Base-by-base conservation (phyloP, 345 rosid species). In the Bretschneidera sinensis region DNA sequence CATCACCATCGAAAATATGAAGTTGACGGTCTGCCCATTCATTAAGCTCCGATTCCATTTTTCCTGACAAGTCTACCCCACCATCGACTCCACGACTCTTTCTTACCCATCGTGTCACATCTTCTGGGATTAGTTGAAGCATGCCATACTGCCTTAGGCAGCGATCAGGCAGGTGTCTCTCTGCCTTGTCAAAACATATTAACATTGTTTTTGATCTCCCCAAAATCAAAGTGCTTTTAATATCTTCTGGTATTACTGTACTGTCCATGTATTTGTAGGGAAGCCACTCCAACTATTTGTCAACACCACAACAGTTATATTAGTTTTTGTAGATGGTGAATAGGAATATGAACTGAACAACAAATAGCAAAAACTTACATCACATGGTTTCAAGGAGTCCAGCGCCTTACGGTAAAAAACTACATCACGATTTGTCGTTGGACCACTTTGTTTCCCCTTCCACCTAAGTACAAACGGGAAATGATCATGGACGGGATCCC, bases 41-140 rank as follows among this genome's bases (percentile, higher is more conserved):
- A 65, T 61, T 85, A 65, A 90, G 89, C 79, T 90, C 97, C 2
- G 81, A 45, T 65, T 87, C 96, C 99, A 89, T 94, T 79, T 94
- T 94, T 21, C 72, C 85, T 18, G 96, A 83, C 70, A 94, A 78
- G 81, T 94, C 95, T 6, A 94, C 86, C 55, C 99, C 99, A 59
- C 99, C 96, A 71, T 90, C 99, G 59, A 89, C 99, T 60, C 99
- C 99, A 34, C 97, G 83, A 51, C 92, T 87, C 78, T 89, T 94
- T 77, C 99, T 80, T 64, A 89, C 85, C 98, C 98, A 92, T 66
- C 70, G 88, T 22, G 61, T 79, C 66, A 94, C 99, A 64, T 84
- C 91, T 62, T 78, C 90, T 1, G 99, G 99, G 65, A 94, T 83
- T 17, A 82, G 74, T 76, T 89, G 99, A 55, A 71, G 61, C 82